Base-by-base conservation (phyloP, 2,329 filamentous ascomycete species). In the Scedosporium apiospermum region DNA sequence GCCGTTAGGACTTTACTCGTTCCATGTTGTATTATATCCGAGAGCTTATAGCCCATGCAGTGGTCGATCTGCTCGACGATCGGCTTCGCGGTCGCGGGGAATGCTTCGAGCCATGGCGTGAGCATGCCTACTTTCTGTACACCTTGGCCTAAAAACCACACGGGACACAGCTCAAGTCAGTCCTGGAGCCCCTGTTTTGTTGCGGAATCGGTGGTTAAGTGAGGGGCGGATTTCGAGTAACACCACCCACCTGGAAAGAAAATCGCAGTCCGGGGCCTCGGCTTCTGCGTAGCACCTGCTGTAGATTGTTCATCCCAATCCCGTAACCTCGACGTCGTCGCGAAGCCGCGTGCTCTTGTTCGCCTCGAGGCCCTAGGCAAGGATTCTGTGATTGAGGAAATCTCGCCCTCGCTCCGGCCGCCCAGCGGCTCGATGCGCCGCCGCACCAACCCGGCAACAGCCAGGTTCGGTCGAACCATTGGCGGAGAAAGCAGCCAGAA, bases 71-170 rank as follows among this genome's bases (percentile, higher is more conserved):
- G 89, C 67, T 96, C 87, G 65, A 96, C 76, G 62, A 96, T 83
- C n/a, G 85, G 85, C 53, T 82, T 82, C 27, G 89, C 88, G 30
- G 90, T 96, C 62, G 77, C 74, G 12, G 93, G 93, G 73, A 97
- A 98, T 64, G 88, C 87, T 69, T 92, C 85, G 67, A 96, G 80
- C 92, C 93, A 97, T 55, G 91, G 88, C 41, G 82, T 85, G 63
- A 90, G 81, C 91, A 96, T 96, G 74, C 90, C 91, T 60, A 96
- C 89, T 71, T 90, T 88, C 73, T 96, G 91, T 18, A 96, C 91
- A 68, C 91, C 91, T 76, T 96, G 91, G 69, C 91, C 91, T 93
- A 30, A 55, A 12, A 27, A 16, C 4, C 26, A 27, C 44, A 27
- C 26, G 53, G 21, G 42, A 44, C 6, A 23, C 21, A 60, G 59